Conservation (phyloP, 495 filamentous ascomycete species). For the Astrocystis sublimbata region DNA sequence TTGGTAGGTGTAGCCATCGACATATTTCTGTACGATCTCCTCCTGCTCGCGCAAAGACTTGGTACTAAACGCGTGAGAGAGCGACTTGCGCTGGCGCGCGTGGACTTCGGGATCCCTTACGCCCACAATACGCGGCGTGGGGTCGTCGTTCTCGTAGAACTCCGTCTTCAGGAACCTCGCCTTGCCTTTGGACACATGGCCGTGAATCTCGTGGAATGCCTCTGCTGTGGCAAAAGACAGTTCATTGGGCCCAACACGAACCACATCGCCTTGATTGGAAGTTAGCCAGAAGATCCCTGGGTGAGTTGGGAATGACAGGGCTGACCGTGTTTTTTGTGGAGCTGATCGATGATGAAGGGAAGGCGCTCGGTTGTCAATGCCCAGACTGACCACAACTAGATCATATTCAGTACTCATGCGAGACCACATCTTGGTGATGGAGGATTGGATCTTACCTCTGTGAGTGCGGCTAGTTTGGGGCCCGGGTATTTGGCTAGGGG, state of each 20-base stretch:
- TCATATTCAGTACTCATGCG: not conserved
- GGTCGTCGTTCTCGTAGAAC: constrained; percentile 16
- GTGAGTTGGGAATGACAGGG: no score
- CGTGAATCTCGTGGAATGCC: constrained; percentile 16
- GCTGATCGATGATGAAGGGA: constrained; percentile 10
- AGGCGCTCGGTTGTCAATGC: constrained; percentile 6
- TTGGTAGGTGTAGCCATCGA: constrained; percentile 43
- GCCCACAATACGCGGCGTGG: constrained; percentile 4
- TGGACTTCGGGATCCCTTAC: constrained; percentile 26
- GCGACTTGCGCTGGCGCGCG: constrained; percentile 35
- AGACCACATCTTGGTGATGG: not conserved
- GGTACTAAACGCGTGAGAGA: constrained; percentile 52
- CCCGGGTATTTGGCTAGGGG: constrained; percentile 18
- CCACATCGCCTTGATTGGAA: constrained; percentile 6
- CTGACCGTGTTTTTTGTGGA: constrained; percentile 20
- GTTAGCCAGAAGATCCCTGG: not conserved
- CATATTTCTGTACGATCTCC: constrained; percentile 43
- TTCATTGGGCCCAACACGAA: constrained; percentile 18
- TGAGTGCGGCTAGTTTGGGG: constrained; percentile 13
- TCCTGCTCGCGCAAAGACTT: constrained; percentile 52
- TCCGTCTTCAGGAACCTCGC: constrained; percentile 14
- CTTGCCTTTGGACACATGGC: constrained; percentile 14
- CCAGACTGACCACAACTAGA: constrained; percentile 17
- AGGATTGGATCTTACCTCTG: not conserved
- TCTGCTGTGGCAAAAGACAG: constrained; percentile 15